A percentile compares a stretch with the other conserved stretches of the same genome.
These are phyloP conservation scores for Arthromyces matolae DNA, from an alignment of 768 basidiomycete species.

Conservation along the genomic window DNA sequence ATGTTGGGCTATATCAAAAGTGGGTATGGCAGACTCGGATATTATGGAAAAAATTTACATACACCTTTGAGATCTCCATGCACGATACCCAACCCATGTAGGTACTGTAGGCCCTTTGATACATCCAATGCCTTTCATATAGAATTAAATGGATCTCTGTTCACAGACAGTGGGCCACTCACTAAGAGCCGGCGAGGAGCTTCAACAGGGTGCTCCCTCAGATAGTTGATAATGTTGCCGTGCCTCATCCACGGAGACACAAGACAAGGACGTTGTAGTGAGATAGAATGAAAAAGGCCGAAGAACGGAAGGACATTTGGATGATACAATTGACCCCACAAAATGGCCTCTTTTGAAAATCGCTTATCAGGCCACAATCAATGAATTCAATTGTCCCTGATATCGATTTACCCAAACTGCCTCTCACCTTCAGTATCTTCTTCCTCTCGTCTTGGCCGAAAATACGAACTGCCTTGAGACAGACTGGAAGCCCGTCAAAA, in stretches of 20 bases:
- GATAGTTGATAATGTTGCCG: slow-evolving; percentile 1
- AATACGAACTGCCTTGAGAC: background rate
- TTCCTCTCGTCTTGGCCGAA: background rate
- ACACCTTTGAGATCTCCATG: slow-evolving; percentile 6
- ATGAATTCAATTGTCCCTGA: too few species aligned
- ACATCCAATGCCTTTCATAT: slow-evolving; percentile 1
- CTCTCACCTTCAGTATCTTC: background rate
- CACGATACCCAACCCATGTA: background rate
- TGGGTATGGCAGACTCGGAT: background rate
- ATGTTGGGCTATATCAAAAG: background rate
- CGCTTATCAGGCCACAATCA: too few species aligned
- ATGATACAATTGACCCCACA: slow-evolving; percentile 6
- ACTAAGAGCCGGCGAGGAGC: slow-evolving; percentile 5
- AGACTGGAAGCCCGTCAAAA: background rate
- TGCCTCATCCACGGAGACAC: slow-evolving; percentile 15
- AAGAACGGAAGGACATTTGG: slow-evolving; percentile 15
- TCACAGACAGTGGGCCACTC: too few species aligned
- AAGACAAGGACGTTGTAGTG: slow-evolving; percentile 5
- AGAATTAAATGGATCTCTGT: too few species aligned
- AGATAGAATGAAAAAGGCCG: slow-evolving; percentile 12
- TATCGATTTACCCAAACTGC: background rate
- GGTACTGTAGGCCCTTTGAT: background rate
- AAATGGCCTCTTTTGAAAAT: background rate
- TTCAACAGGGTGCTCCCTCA: background rate
- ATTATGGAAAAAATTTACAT: background rate